A percentile compares a stretch with the other conserved stretches of the same genome.
Conservation (phyloP, 164 flowering plant species). For the Warburgia ugandensis region DNA sequence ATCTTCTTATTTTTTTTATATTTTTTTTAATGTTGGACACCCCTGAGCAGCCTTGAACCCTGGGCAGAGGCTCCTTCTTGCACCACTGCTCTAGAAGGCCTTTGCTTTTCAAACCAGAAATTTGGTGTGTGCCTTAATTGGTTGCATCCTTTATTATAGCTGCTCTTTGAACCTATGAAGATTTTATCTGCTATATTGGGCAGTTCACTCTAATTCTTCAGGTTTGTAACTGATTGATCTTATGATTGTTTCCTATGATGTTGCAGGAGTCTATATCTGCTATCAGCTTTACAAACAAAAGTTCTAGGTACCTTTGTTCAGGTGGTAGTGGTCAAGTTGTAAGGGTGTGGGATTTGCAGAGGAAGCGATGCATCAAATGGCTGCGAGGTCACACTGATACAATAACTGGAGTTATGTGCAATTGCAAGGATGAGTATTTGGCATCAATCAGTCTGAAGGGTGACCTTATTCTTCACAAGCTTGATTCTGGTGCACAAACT, state of each 20-base stretch:
- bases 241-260: not conserved
- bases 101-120: no score
- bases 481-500: slow-evolving; percentile 77
- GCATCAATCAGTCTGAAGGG: slow-evolving; percentile 93
- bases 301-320: slow-evolving; percentile 90
- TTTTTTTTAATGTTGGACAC: no score
- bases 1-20: no score
- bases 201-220: no score
- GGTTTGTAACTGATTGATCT: no score
- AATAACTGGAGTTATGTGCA: slow-evolving; percentile 79
- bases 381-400: slow-evolving; percentile 85
- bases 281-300: slow-evolving; percentile 88
- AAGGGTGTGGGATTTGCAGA: slow-evolving; percentile 95
- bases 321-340: slow-evolving; percentile 93
- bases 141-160: no score
- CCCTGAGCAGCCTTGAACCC: no score
- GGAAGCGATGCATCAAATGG: slow-evolving; percentile 86
- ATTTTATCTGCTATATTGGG: no score
- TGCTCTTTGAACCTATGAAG: no score
- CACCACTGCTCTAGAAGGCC: no score
- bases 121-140: no score
- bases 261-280: slow-evolving; percentile 60
- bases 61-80: no score
- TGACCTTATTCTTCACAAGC: slow-evolving; percentile 88
- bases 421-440: slow-evolving; percentile 92